These are phyloP conservation scores for Saussurea involucrata DNA, from an alignment of 129 eudicot species.

Conservation along the genomic window DNA sequence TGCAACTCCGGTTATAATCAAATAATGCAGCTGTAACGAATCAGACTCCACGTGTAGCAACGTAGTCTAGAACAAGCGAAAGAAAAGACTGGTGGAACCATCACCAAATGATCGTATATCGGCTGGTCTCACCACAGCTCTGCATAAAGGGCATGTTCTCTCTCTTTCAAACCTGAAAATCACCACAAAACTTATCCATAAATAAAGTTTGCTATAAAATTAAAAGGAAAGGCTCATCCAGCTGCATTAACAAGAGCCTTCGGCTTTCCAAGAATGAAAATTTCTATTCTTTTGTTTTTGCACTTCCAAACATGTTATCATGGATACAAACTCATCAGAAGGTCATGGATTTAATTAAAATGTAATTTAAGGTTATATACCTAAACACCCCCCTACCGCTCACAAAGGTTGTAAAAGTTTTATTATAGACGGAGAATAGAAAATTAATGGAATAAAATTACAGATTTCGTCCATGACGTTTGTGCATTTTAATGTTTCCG, in stretches of 20 bases:
- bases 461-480: too few species aligned
- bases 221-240: neutral
- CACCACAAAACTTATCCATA: neutral
- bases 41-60: neutral
- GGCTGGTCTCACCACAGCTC: conserved; percentile 68
- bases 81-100: conserved; percentile 61
- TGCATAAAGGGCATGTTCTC: conserved; percentile 71
- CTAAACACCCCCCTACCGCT: too few species aligned
- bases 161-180: conserved; percentile 72
- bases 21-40: neutral
- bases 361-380: too few species aligned
- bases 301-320: neutral
- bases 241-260: neutral
- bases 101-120: conserved; percentile 63
- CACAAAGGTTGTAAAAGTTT: too few species aligned
- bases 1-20: neutral
- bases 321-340: too few species aligned
- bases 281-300: neutral
- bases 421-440: too few species aligned
- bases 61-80: conserved; percentile 37
- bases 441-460: too few species aligned
- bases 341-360: too few species aligned
- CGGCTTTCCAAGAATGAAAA: neutral
- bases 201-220: neutral
- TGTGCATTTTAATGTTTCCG: too few species aligned